A percentile compares a stretch with the other conserved stretches of the same genome.
These are phyloP conservation scores for Poterioochromonas sp. DNA, from an alignment of 352 stramenopile species.

Conservation along the genomic window DNA sequence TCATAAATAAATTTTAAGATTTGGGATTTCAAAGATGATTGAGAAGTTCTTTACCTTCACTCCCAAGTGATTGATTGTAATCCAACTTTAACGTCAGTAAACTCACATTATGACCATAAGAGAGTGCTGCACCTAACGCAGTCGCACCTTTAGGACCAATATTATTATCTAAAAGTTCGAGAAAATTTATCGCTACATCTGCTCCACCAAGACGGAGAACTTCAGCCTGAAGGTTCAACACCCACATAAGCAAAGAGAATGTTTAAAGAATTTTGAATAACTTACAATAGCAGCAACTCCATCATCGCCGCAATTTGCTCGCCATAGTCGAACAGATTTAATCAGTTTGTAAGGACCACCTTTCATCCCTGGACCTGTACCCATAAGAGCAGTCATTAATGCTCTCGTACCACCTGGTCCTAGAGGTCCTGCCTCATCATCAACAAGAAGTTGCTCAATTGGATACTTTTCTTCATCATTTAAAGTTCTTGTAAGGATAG, in stretches of 20 bases:
- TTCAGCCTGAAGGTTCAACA: slow-evolving; percentile 41
- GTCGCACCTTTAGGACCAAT: slow-evolving; percentile 38
- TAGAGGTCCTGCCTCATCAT: slow-evolving; percentile 44
- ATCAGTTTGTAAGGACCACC: slow-evolving; percentile 44
- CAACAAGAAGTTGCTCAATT: slow-evolving; percentile 43
- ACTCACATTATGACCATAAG: slow-evolving; percentile 29
- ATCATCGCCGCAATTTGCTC: slow-evolving; percentile 41
- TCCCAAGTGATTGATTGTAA: slow-evolving; percentile 45
- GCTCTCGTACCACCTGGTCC: slow-evolving; percentile 44
- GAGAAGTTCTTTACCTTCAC: slow-evolving; percentile 22
- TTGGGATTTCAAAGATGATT: neutral
- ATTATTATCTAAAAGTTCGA: slow-evolving; percentile 48
- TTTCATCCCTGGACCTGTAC: slow-evolving; percentile 40
- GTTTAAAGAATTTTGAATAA: no score
- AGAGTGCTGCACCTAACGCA: slow-evolving; percentile 33
- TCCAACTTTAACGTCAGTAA: slow-evolving; percentile 48
- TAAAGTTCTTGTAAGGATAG: slow-evolving; percentile 40
- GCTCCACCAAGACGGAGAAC: slow-evolving; percentile 44
- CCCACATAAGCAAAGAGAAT: no score
- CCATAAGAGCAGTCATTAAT: slow-evolving; percentile 44
- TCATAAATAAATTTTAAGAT: neutral
- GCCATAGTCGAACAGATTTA: slow-evolving; percentile 45
- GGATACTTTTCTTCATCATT: slow-evolving; percentile 44
- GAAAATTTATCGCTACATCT: slow-evolving; percentile 45
- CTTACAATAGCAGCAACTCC: slow-evolving; percentile 40